These are phyloP conservation scores for Breviolum minutum DNA, from an alignment of 73 alveolate genomes.

Conservation along the genomic window DNA sequence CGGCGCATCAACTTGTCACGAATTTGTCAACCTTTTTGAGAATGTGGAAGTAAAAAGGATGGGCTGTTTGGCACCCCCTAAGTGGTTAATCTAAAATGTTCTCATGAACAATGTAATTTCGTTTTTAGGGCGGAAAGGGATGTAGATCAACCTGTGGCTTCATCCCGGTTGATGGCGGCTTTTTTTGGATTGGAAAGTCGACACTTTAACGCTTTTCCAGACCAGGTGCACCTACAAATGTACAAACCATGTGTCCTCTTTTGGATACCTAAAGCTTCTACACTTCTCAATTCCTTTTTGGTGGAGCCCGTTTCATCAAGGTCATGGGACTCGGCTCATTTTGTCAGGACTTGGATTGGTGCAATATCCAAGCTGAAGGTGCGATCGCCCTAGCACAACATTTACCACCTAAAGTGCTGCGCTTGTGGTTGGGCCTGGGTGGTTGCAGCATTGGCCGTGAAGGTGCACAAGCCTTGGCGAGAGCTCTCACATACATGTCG, in stretches of 20 bases:
- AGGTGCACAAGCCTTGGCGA: slow-evolving; percentile 62
- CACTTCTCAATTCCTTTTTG: too few relatives aligned
- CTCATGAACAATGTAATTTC: background rate
- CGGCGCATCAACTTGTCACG: background rate
- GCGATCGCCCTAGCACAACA: slow-evolving; percentile 14
- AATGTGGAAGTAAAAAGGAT: background rate
- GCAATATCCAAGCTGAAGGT: slow-evolving; percentile 86
- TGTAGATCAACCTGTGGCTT: too few relatives aligned
- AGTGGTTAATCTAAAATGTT: too few relatives aligned
- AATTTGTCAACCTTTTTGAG: background rate
- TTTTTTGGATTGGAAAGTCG: too few relatives aligned
- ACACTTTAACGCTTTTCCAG: too few relatives aligned
- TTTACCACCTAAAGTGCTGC: slow-evolving; percentile 25
- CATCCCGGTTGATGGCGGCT: too few relatives aligned
- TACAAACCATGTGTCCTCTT: too few relatives aligned
- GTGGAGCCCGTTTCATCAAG: too few relatives aligned
- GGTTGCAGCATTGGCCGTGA: slow-evolving; percentile 87
- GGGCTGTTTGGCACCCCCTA: background rate
- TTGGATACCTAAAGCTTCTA: background rate
- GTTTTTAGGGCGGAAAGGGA: too few relatives aligned
- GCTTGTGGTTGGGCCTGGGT: slow-evolving; percentile 68
- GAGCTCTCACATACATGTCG: slow-evolving; percentile 8
- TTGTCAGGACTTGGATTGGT: slow-evolving; percentile 67
- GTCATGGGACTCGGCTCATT: background rate
- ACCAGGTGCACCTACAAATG: too few relatives aligned